These are phyloP conservation scores for Effrenium voratum DNA, from an alignment of 73 alveolate genomes.

Conservation along the genomic window DNA sequence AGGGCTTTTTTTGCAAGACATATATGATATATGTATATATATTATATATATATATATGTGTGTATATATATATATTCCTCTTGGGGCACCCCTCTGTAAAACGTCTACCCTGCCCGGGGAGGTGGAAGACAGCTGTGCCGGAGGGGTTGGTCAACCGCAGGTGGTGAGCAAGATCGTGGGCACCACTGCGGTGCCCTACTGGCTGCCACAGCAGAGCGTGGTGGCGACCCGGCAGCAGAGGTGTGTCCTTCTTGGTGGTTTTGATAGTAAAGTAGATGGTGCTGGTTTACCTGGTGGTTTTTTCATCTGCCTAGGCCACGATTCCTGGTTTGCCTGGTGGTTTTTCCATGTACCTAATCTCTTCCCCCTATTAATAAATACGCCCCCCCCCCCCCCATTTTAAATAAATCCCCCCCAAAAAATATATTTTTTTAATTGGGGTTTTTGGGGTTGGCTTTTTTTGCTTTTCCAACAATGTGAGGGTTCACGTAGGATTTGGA, in stretches of 20 bases:
- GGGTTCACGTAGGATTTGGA: no score
- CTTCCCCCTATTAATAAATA: neutral
- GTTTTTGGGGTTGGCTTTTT: no score
- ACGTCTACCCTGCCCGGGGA: no score
- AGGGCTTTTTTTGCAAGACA: no score
- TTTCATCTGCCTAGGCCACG: neutral
- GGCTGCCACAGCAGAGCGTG: constrained; percentile 78
- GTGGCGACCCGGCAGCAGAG: neutral
- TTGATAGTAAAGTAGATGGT: neutral
- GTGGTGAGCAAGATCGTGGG: constrained; percentile 24
- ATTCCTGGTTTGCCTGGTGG: neutral
- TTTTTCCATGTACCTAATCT: neutral
- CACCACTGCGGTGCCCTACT: constrained; percentile 68
- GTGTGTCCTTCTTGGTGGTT: neutral
- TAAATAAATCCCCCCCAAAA: no score
- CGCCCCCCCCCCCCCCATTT: neutral
- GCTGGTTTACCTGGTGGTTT: neutral
- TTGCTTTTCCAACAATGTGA: no score
- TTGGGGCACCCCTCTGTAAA: no score
- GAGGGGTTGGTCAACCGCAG: neutral
- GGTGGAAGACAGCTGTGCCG: neutral
- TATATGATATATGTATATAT: no score
- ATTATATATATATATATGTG: no score
- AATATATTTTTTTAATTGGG: no score
- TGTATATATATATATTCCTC: no score